Percentiles rank a stretch among this genome's conserved stretches.
phyloP scores from a whole-genome alignment of 441 rosid species.

The Populus hybrid region DNA sequence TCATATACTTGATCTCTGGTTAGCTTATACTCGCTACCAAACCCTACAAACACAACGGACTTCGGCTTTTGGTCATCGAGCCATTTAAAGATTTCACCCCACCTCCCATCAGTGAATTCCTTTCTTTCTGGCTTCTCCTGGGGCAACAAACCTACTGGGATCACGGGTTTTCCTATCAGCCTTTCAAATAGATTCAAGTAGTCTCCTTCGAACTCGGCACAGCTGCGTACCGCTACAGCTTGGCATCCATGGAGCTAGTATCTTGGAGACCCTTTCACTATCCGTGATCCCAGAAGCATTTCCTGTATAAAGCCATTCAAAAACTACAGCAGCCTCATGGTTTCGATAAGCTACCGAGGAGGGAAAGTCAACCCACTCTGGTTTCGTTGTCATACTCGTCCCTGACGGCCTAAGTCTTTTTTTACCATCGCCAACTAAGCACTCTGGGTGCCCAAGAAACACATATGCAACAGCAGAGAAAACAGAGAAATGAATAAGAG shows the following conservation, averaged over 20 bases:
- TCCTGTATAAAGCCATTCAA: not conserved
- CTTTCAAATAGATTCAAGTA: conserved; percentile 5
- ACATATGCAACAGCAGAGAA: not conserved
- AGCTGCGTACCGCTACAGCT: conserved; percentile 13
- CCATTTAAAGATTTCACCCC: conserved; percentile 13
- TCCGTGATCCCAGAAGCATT: conserved; percentile 22
- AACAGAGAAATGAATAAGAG: conserved; percentile 3
- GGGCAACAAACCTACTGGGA: conserved; percentile 6
- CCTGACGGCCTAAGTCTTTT: not conserved
- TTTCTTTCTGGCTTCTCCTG: not conserved
- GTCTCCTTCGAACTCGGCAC: conserved; percentile 19
- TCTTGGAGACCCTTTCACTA: not conserved
- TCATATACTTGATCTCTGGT: conserved; percentile 14
- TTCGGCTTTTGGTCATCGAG: conserved; percentile 8
- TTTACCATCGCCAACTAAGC: conserved; percentile 1
- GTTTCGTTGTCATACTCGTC: conserved; percentile 7
- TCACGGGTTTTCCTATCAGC: not conserved
- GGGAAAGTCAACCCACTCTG: conserved; percentile 18
- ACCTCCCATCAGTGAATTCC: not conserved
- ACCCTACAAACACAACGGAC: conserved; percentile 18
- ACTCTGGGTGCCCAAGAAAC: not conserved
- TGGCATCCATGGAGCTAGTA: not conserved
- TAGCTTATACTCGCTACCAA: conserved; percentile 18
- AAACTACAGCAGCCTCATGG: conserved; percentile 7
- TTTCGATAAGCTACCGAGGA: conserved; percentile 13